These are phyloP conservation scores for Ramularia endophylla DNA, from an alignment of 2,329 filamentous ascomycete genomes.

Conservation along the genomic window DNA sequence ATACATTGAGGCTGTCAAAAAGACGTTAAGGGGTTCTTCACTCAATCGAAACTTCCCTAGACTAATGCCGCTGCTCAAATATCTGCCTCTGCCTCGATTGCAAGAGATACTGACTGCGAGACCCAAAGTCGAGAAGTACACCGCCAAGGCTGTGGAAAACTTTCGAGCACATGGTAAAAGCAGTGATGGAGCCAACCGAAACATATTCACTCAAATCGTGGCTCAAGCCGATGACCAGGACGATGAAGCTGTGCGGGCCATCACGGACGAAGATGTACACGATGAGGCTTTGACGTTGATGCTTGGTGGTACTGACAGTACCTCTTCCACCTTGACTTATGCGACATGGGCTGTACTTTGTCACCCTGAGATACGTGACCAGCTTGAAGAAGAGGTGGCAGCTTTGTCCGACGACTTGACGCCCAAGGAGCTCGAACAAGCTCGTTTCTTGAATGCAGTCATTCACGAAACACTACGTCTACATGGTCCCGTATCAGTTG, in stretches of 20 bases:
- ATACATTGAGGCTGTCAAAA: constrained; percentile 15
- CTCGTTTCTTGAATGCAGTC: constrained; percentile 32
- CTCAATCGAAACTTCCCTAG: constrained; percentile 15
- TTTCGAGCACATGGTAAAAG: constrained; percentile 9
- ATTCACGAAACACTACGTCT: constrained; percentile 37
- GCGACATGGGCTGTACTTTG: constrained; percentile 23
- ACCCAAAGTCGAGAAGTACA: constrained; percentile 15
- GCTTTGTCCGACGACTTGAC: constrained; percentile 14
- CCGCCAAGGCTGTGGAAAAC: constrained; percentile 13
- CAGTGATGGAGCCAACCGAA: constrained; percentile 5
- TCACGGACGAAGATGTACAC: constrained; percentile 21
- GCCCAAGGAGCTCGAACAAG: constrained; percentile 26
- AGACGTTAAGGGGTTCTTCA: constrained; percentile 13
- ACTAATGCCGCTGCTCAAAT: constrained; percentile 12
- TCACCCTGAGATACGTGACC: constrained; percentile 18
- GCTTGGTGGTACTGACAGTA: constrained; percentile 25
- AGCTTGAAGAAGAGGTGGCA: constrained; percentile 20
- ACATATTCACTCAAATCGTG: constrained; percentile 17
- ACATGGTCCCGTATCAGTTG: constrained; percentile 31
- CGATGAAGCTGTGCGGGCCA: constrained; percentile 8
- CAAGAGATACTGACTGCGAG: constrained; percentile 14
- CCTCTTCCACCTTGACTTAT: constrained; percentile 26
- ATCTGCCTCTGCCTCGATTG: constrained; percentile 12
- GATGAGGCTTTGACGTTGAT: constrained; percentile 23
- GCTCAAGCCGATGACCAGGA: constrained; percentile 15